A percentile compares a stretch with the other conserved stretches of the same genome.
phyloP scores from a whole-genome alignment of 2,329 filamentous ascomycete genomes.

The Talaromyces sp. region DNA sequence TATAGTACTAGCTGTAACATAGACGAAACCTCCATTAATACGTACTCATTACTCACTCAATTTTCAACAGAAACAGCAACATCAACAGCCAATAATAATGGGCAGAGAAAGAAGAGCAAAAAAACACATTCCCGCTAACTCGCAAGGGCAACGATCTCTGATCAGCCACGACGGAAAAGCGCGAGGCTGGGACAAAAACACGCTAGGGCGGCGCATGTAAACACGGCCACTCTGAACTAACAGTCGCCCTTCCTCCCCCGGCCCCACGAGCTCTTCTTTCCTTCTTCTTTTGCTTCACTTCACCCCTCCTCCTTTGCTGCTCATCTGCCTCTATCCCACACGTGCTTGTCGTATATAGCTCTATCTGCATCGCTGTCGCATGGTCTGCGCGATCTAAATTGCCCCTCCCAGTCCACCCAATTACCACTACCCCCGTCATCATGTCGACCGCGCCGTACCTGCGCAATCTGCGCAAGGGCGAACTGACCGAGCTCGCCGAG shows the following conservation, averaged over 20 bases:
- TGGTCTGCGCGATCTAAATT: conserved; percentile 40
- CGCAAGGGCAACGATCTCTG: not conserved
- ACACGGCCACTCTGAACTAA: conserved; percentile 16
- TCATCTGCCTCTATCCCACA: not conserved
- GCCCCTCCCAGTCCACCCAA: conserved; percentile 8
- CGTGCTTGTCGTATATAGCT: not conserved
- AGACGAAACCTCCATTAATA: not conserved
- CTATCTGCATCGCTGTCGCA: conserved; percentile 37
- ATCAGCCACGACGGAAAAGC: not conserved
- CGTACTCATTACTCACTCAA: not conserved
- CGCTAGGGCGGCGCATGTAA: conserved; percentile 24
- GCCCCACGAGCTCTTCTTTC: conserved; percentile 1
- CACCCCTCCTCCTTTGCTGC: not conserved
- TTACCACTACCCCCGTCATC: conserved; percentile 7
- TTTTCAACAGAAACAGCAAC: not conserved
- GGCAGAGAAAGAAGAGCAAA: not conserved
- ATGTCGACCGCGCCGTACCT: conserved; percentile 64
- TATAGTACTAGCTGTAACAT: not conserved
- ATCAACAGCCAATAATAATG: not conserved
- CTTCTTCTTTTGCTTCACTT: not conserved
- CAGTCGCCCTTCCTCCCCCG: conserved; percentile 2
- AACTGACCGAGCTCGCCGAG: conserved; percentile 69
- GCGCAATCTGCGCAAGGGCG: conserved; percentile 73
- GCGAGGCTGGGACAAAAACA: conserved; percentile 13
- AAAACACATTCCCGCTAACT: not conserved